Evolutionary conservation across 116 monocot genomes (phyloP), one percentile per base, ranked within the genome.

Genomic region (Thalassia testudinum): DNA sequence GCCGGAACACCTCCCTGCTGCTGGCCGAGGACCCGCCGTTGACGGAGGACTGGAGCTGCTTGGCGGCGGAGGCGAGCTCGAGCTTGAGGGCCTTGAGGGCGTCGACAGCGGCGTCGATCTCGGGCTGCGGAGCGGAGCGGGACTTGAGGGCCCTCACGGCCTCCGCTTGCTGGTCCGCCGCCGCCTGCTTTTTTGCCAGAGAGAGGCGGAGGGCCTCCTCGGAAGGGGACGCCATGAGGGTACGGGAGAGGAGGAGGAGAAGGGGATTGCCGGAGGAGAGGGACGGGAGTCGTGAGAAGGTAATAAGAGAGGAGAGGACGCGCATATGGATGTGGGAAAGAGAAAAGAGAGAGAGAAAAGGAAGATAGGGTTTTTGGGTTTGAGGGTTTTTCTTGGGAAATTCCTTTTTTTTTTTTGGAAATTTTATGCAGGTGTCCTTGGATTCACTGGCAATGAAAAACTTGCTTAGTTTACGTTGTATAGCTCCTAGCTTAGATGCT

Each of bases 71-170:
- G 14, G 62, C 72, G n/a, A 67, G 62, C 60, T 82, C 82, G 48
- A 79, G 28, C 75, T 79, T 87, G 66, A 87, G 82, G 16, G 62
- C 48, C 62, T 87, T 78, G 43, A 87, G 78, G 6, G 57, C 22
- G 37, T 69, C 81, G 2, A 87, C 72, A 1, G 78, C 82, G 21
- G 72, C 77, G n/a, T 79, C 83, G 65, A 89, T 49, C 49, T 89
- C 89, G 21, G 63, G 43, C 24, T 13, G 13, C 29, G 51, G 1
- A 59, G 53, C 67, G 4, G 51, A 66, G 23, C 51, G 51, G 24
- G 79, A 12, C 29, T 89, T 83, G 51, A 89, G 71, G 42, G 53
- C 61, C 13, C 77, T 51, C 27, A 82, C 78, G 43, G 52, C 65
- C 40, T 56, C 66, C 27, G 78, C 69, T 49, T 69, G 69, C 24